Conservation (phyloP, 176 grass and related monocot genomes). For the Ampelocalamus luodianensis region DNA sequence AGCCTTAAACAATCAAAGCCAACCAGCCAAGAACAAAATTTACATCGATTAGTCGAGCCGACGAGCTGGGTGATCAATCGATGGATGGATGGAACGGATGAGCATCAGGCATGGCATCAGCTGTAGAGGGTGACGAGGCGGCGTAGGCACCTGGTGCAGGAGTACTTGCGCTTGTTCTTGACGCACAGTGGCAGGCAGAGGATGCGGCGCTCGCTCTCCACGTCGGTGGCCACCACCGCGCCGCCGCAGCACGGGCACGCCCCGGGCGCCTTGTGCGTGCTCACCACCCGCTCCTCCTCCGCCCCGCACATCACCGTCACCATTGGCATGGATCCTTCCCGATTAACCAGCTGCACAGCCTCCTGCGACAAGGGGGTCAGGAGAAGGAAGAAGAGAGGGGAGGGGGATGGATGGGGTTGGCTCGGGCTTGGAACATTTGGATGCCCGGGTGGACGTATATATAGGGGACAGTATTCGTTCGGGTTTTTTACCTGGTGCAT, state of each 20-base stretch:
- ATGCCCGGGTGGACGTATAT: background rate
- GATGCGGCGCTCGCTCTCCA: slow-evolving; percentile 64
- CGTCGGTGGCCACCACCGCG: slow-evolving; percentile 67
- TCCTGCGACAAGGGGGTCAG: background rate
- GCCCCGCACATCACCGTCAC: slow-evolving; percentile 48
- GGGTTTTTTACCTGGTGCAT: background rate
- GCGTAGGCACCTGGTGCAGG: slow-evolving; percentile 68
- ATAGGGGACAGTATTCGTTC: background rate
- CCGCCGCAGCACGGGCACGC: slow-evolving; percentile 79
- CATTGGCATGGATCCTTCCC: background rate
- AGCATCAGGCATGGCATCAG: slow-evolving; percentile 1
- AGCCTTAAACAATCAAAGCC: background rate
- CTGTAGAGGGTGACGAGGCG: slow-evolving; percentile 69
- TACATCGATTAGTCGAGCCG: too few species aligned
- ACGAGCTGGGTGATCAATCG: background rate
- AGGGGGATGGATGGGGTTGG: background rate
- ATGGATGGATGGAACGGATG: background rate
- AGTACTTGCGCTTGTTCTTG: slow-evolving; percentile 81
- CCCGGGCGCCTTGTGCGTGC: slow-evolving; percentile 65
- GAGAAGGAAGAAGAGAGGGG: background rate
- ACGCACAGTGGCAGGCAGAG: slow-evolving; percentile 73
- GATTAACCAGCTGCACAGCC: background rate
- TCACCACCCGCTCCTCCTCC: slow-evolving; percentile 67
- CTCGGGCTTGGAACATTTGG: background rate
- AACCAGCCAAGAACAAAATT: background rate